A percentile compares a stretch with the other conserved stretches of the same genome.
Conservation (phyloP, 176 grass and related monocot genomes). For the Lolium multiflorum region DNA sequence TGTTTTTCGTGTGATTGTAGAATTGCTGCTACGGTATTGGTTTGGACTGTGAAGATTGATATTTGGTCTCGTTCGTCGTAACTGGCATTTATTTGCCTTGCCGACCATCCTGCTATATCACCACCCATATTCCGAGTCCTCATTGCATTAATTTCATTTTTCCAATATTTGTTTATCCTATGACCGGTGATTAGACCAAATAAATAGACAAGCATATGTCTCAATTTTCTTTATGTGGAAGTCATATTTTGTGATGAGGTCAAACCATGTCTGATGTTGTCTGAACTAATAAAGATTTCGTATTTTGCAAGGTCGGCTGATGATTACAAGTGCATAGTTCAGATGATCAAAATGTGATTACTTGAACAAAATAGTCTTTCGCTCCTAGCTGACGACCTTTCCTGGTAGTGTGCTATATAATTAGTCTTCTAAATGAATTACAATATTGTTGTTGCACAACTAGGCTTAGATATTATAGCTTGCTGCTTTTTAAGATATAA, state of each 20-base stretch:
- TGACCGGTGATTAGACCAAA: constrained; percentile 62
- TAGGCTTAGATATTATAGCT: too few species aligned
- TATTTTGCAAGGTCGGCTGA: constrained; percentile 46
- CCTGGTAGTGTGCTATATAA: too few species aligned
- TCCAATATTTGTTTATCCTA: too few species aligned
- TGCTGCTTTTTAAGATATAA: too few species aligned
- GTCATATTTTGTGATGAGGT: constrained; percentile 90
- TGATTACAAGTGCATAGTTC: constrained; percentile 92
- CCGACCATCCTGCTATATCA: constrained; percentile 99
- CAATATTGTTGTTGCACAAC: too few species aligned
- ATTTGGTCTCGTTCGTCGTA: constrained; percentile 99
- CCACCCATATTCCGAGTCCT: constrained; percentile 99
- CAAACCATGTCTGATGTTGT: not conserved
- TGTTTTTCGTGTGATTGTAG: not conserved
- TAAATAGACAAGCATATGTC: constrained; percentile 89
- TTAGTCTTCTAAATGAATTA: too few species aligned
- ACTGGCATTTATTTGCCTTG: constrained; percentile 83
- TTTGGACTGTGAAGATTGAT: constrained; percentile 63
- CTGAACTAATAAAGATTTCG: too few species aligned
- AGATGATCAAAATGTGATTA: constrained; percentile 91
- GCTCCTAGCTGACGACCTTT: constrained; percentile 82
- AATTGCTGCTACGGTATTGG: not conserved
- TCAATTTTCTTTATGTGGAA: constrained; percentile 63
- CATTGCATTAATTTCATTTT: not conserved
- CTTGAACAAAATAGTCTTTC: constrained; percentile 64